Conservation (phyloP, 139 green algal species). For the Ettlia oleoabundans region DNA sequence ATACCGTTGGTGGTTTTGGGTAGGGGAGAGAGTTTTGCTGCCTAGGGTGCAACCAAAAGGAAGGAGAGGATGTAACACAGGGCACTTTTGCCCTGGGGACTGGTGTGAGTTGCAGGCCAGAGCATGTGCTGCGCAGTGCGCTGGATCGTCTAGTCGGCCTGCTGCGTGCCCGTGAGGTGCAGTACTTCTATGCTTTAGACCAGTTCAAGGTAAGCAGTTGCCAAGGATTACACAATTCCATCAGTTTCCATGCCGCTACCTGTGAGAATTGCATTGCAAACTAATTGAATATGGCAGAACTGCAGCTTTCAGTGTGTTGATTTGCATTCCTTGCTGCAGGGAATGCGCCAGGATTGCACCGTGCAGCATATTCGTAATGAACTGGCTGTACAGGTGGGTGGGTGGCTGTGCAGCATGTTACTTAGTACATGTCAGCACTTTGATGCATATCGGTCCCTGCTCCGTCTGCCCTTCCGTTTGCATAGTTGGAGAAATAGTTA, state of each 20-base stretch:
- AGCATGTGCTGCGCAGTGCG: conserved; percentile 66
- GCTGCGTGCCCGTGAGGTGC: conserved; percentile 44
- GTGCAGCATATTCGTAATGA: conserved; percentile 82
- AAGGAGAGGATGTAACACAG: no score
- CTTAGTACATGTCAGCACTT: background rate
- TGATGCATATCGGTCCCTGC: no score
- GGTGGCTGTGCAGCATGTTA: background rate
- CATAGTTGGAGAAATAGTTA: no score
- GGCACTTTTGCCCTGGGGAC: background rate
- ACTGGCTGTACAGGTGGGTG: conserved; percentile 61
- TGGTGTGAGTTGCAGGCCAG: conserved; percentile 47
- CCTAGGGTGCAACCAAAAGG: no score
- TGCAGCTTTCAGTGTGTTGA: background rate
- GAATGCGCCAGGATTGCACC: conserved; percentile 89
- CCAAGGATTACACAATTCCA: background rate
- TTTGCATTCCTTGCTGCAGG: conserved; percentile 37
- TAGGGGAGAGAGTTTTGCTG: no score
- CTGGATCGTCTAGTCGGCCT: conserved; percentile 66
- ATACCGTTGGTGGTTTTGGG: no score
- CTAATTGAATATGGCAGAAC: no score
- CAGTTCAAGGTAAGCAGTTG: conserved; percentile 80
- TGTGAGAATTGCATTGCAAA: no score
- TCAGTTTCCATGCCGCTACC: no score
- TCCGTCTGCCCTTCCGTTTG: no score
- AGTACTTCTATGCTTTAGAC: conserved; percentile 82